Base-by-base conservation (phyloP, 176 grass and related monocot species). In the Juncus inflexus region DNA sequence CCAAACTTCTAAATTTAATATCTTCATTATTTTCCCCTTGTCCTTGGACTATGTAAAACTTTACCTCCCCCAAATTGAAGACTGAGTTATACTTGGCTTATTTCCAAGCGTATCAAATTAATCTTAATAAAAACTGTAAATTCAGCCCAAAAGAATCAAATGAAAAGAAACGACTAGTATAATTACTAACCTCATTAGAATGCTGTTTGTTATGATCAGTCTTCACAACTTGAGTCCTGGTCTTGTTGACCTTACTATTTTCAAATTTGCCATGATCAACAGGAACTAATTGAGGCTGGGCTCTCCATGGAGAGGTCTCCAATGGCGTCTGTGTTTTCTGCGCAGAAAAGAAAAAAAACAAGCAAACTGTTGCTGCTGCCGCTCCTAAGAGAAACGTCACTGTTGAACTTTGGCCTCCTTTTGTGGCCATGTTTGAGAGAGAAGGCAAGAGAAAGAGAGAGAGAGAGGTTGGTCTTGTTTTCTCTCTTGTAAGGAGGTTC, bases 371-470 rank as follows among this genome's bases (percentile, higher is more conserved):
- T 6, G 78, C 74, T 19, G 55, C 37, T 39, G 67, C 66, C 14
- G 77, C 78, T 2, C 77, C 83, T n/a, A 85, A 62, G 62, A 85
- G 15, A 75, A 81, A 85, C 19, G 73, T 60, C 56, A 67, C 12
- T 55, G 56, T 13, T 15, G 69, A 68, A 45, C 36, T 45, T 37
- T 54, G 38, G 12, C 66, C 61, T n/a, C 64, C 74, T 37, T 67
- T 83, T 56, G 56, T 62, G 15, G 3, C 12, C 50, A 59, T 40
- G 11, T n/a, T 38, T 60, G 49, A 70, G 47, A 47, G 43, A 47
- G 43, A 47, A 9, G 9, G 43, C 4, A 14, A 35, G 58, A 62
- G 58, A 62, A 4, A 62, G 13, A 62, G 58, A 62, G 58, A 62
- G 37, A 28, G 19, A 28, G 19, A 28, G 19, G 19, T 28, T 28